Percentiles rank a stretch among this genome's conserved stretches.
Conservation (phyloP, 2,329 filamentous ascomycete species). For the Fusarium equiseti region DNA sequence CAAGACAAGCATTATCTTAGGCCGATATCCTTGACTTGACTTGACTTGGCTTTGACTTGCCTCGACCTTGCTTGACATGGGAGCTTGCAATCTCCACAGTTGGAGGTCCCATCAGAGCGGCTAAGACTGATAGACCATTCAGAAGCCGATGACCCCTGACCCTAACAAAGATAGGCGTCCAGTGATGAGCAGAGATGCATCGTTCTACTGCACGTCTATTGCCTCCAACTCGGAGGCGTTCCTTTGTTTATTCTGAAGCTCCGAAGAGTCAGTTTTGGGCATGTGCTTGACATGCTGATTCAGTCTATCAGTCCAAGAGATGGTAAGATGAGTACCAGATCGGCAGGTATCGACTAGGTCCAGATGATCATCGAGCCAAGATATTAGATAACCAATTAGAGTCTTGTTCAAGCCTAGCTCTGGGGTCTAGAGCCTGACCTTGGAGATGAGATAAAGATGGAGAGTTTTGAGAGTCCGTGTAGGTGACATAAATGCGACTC, state of each 20-base stretch:
- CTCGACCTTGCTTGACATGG: background rate
- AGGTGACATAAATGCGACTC: conserved; percentile 20
- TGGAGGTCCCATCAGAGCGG: conserved; percentile 30
- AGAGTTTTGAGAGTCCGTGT: background rate
- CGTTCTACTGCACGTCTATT: conserved; percentile 10
- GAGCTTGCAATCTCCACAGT: conserved; percentile 25
- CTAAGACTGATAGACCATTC: conserved; percentile 31
- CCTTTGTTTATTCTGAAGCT: conserved; percentile 16
- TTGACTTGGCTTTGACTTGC: conserved; percentile 2
- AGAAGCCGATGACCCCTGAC: conserved; percentile 33
- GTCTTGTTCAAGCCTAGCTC: conserved; percentile 4
- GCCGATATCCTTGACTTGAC: conserved; percentile 18
- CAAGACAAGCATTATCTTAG: conserved; percentile 35
- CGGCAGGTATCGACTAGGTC: conserved; percentile 26
- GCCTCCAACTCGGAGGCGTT: conserved; percentile 28
- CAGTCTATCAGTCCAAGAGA: conserved; percentile 11
- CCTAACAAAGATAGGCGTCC: conserved; percentile 36
- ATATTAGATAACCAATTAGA: conserved; percentile 14
- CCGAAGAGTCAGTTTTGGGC: background rate
- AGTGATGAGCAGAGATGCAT: conserved; percentile 33
- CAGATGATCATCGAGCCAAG: conserved; percentile 28
- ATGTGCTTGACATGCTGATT: conserved; percentile 10
- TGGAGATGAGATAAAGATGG: conserved; percentile 21
- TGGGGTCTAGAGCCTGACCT: conserved; percentile 17
- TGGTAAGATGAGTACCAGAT: conserved; percentile 29